phyloP scores from a whole-genome alignment of 1,139 yeast genomes.

The Suhomyces bolitotheri region DNA sequence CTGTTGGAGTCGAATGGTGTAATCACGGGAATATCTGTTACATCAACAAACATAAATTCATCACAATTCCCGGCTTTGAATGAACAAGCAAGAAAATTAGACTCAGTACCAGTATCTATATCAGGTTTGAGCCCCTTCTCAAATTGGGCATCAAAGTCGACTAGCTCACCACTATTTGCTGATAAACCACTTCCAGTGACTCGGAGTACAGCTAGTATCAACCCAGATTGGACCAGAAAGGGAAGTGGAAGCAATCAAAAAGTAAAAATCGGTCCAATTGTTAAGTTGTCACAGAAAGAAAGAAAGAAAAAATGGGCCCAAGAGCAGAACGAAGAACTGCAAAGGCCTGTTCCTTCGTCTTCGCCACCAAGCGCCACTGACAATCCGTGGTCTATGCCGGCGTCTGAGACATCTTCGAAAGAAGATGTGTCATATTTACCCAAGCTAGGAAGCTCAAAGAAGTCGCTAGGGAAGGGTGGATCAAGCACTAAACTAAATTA shows the following conservation, averaged over 20 bases:
- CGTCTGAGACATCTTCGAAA: background rate
- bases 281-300: conserved; percentile 53
- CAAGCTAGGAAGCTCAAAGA: conserved; percentile 9
- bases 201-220: background rate
- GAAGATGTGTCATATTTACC: conserved; percentile 8
- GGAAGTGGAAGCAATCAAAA: conserved; percentile 21
- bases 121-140: conserved; percentile 31
- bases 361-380: background rate
- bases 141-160: conserved; percentile 32
- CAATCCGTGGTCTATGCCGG: conserved; percentile 16
- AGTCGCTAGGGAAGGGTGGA: too few species aligned
- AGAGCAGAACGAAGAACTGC: conserved; percentile 2
- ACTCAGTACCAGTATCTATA: background rate
- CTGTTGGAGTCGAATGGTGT: too few species aligned
- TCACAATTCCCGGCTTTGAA: background rate
- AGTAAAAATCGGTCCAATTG: conserved; percentile 36
- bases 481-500: too few species aligned
- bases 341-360: too few species aligned
- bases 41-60: background rate
- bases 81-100: background rate
- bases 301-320: conserved; percentile 37
- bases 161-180: conserved; percentile 18
- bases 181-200: conserved; percentile 11
- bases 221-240: conserved; percentile 9
- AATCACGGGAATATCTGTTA: background rate